These are phyloP conservation scores for Crinitomyces ghanaensis DNA, from an alignment of 805 yeast genomes.

Conservation along the genomic window DNA sequence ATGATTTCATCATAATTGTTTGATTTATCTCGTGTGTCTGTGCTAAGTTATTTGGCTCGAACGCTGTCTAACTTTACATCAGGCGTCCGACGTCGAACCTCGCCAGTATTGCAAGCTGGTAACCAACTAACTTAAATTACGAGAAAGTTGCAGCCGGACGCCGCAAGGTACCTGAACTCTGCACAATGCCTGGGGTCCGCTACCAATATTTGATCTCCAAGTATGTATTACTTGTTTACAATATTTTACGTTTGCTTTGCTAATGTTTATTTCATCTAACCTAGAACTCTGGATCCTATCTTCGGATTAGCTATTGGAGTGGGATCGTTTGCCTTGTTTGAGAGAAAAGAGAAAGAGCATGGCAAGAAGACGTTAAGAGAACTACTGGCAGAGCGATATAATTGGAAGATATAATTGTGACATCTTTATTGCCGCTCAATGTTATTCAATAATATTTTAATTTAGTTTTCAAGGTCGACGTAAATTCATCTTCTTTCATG, in stretches of 20 bases:
- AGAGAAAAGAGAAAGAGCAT: conserved; percentile 11
- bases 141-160: conserved; percentile 1
- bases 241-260: neutral
- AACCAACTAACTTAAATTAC: too few relatives aligned
- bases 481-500: too few relatives aligned
- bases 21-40: too few relatives aligned
- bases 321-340: conserved; percentile 10
- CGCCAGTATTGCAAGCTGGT: too few relatives aligned
- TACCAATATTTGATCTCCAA: conserved; percentile 6
- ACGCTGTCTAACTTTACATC: too few relatives aligned
- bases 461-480: conserved; percentile 1
- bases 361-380: conserved; percentile 6
- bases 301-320: conserved; percentile 13
- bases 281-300: conserved; percentile 13
- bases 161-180: neutral
- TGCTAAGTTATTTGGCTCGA: too few relatives aligned
- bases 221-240: conserved; percentile 5
- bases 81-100: too few relatives aligned
- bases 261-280: neutral
- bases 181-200: conserved; percentile 5
- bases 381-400: neutral
- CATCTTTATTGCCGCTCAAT: too few relatives aligned
- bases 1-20: too few relatives aligned
- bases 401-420: too few relatives aligned
- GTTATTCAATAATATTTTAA: conserved; percentile 1